These are phyloP conservation scores for Saccharum officinarum DNA, from an alignment of 176 grass and related monocot species.

Conservation along the genomic window DNA sequence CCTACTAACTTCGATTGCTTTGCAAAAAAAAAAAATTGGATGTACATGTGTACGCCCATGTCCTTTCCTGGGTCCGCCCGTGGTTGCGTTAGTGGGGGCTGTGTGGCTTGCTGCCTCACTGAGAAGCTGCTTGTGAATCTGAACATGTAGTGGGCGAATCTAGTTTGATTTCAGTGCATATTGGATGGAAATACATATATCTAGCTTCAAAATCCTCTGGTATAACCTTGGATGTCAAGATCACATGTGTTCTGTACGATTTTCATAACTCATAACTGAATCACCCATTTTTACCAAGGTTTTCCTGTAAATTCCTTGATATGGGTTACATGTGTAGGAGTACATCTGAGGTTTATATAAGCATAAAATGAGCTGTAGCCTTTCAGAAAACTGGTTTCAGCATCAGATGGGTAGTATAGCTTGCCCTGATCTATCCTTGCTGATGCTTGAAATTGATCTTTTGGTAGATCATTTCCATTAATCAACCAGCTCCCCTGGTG, in stretches of 20 bases:
- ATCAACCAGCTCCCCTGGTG: neutral
- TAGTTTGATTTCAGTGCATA: neutral
- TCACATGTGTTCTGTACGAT: neutral
- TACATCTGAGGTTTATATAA: neutral
- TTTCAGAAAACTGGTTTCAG: neutral
- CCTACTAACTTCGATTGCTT: too few species aligned
- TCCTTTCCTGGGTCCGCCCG: too few species aligned
- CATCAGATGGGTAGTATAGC: neutral
- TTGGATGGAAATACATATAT: neutral
- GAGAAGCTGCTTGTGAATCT: neutral
- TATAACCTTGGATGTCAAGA: neutral
- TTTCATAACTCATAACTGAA: neutral
- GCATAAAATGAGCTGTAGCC: neutral
- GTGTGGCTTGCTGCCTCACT: neutral
- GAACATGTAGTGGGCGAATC: neutral
- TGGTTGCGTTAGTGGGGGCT: neutral
- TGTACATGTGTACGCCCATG: too few species aligned
- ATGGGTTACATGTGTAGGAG: neutral
- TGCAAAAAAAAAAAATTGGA: too few species aligned
- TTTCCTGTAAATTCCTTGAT: neutral
- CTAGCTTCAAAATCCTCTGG: neutral
- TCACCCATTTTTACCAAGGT: neutral
- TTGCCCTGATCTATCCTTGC: neutral
- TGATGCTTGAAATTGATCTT: constrained; percentile 8
- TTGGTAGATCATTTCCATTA: constrained; percentile 9